These are phyloP conservation scores for Apodospora peruviana DNA, from an alignment of 495 filamentous ascomycete genomes.

Conservation along the genomic window DNA sequence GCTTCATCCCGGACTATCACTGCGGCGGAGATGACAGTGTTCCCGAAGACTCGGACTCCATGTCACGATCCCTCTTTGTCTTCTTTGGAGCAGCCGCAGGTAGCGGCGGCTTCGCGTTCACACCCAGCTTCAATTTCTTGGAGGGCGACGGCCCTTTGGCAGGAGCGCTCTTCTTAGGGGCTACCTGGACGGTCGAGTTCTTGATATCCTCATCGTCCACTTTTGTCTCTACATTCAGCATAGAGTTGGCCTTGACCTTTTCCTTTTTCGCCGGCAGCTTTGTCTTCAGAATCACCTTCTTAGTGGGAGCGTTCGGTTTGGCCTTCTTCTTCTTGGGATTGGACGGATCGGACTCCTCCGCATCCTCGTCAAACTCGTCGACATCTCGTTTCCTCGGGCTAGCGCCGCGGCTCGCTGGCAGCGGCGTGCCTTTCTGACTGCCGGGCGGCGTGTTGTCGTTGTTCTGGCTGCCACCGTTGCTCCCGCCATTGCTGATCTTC, in stretches of 20 bases:
- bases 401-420: conserved; percentile 38
- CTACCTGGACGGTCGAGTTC: conserved; percentile 36
- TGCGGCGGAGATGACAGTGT: conserved; percentile 45
- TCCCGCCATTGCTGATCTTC: conserved; percentile 48
- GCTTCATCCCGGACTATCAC: too few species aligned
- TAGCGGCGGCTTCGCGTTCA: conserved; percentile 28
- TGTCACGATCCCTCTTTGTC: conserved; percentile 35
- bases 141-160: conserved; percentile 36
- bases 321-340: conserved; percentile 52
- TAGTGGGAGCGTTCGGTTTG: conserved; percentile 27
- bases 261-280: conserved; percentile 40
- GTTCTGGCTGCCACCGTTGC: conserved; percentile 40
- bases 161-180: conserved; percentile 35
- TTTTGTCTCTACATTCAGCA: conserved; percentile 36
- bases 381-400: conserved; percentile 49
- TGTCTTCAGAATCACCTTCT: conserved; percentile 47
- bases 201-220: conserved; percentile 30
- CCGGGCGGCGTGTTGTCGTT: conserved; percentile 50
- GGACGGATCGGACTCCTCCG: conserved; percentile 41
- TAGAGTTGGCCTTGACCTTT: conserved; percentile 37
- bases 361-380: conserved; percentile 45
- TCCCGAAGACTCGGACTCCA: conserved; percentile 45
- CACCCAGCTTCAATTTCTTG: conserved; percentile 42
- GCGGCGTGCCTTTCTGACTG: conserved; percentile 55
- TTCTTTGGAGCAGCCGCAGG: conserved; percentile 33